phyloP scores from a whole-genome alignment of 495 filamentous ascomycete genomes.

The Lasiosphaeriaceae sp. region DNA sequence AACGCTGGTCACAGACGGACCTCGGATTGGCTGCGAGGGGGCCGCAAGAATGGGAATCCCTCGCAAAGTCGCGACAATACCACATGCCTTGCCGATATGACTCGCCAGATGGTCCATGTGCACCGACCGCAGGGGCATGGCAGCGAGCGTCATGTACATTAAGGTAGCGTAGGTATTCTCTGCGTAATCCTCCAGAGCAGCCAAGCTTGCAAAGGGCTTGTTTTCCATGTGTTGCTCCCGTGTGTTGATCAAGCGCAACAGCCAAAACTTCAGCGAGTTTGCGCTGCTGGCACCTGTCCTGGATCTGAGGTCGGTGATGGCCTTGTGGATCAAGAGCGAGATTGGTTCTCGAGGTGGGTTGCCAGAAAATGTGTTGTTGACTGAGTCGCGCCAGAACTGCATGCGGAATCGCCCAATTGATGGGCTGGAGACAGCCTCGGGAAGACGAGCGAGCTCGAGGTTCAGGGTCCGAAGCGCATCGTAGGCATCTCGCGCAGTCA shows the following conservation, averaged over 20 bases:
- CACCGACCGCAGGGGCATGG: conserved; percentile 69
- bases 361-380: conserved; percentile 67
- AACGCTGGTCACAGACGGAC: conserved; percentile 33
- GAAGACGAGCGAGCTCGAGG: conserved; percentile 79
- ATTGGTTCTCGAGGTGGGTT: conserved; percentile 84
- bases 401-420: conserved; percentile 82
- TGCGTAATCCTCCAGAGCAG: conserved; percentile 77
- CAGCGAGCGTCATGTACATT: conserved; percentile 81
- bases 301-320: conserved; percentile 56
- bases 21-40: conserved; percentile 54
- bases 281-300: conserved; percentile 46
- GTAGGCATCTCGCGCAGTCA: conserved; percentile 69
- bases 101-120: conserved; percentile 90
- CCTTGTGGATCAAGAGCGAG: conserved; percentile 73
- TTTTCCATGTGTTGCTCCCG: conserved; percentile 82
- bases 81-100: conserved; percentile 90
- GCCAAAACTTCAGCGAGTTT: conserved; percentile 73
- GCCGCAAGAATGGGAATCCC: conserved; percentile 83
- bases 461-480: conserved; percentile 91
- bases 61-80: conserved; percentile 77
- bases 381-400: conserved; percentile 88
- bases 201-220: conserved; percentile 69
- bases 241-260: conserved; percentile 69
- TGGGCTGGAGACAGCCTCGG: conserved; percentile 77
- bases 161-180: conserved; percentile 92